Base-by-base conservation (phyloP, 2,329 filamentous ascomycete species). In the Venturia carpophila region DNA sequence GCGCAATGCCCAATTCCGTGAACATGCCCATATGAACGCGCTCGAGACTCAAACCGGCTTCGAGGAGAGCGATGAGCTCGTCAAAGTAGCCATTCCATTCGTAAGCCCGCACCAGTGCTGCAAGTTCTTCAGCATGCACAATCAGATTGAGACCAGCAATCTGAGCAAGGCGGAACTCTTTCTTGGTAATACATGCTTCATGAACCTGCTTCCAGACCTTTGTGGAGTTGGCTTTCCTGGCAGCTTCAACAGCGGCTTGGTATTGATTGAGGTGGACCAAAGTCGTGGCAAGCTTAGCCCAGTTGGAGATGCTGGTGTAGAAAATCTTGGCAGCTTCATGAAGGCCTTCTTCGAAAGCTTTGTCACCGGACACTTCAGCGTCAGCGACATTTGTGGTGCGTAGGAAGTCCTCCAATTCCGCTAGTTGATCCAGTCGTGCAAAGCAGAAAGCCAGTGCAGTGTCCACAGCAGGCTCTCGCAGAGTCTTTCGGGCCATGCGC, bases 151-250 rank as follows among this genome's bases (percentile, higher is more conserved):
- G 87, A 83, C 95, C 95, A 73, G 94, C 99, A 71, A 99, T 99
- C 79, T 97, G 94, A 34, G 95, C 94, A 67, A 99, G 88, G 68
- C 93, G 90, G 86, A 99, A 99, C 76, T 99, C 94, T 82, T 96
- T 97, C 86, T 97, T 99, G 68, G 85, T 86, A 69, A 99, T 90
- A 74, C 94, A 99, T 27, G 93, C 94, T 74, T 91, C 89, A 79
- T 97, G 95, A 70, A 99, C 94, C 78, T 99, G 91, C 79, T 94
- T 96, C 94, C 94, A 99, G 63, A 99, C 94, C 82, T 96, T 97
- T 78, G 97, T 92, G 78, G 91, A 97, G 83, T 97, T 99, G 71
- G 94, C 94, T 80, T 99, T 97, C 75, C 94, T 90, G 34, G 95
- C 94, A 73, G 92, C 97, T 76, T 99, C 94, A 52, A 99, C 94